phyloP scores from a whole-genome alignment of 176 grass and related monocot genomes.

The Typha latifolia region DNA sequence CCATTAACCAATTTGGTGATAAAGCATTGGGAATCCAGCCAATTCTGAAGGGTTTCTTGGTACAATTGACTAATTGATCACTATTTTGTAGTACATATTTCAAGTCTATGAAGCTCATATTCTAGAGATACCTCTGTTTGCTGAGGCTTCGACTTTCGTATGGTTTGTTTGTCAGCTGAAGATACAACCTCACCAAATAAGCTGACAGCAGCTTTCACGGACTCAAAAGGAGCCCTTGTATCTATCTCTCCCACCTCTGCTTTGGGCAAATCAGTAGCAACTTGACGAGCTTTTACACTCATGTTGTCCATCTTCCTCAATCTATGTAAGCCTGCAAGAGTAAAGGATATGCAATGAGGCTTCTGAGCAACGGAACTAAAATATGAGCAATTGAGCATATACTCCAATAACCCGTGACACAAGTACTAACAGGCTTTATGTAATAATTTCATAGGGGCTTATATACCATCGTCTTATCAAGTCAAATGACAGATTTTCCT shows the following conservation, averaged over 20 bases:
- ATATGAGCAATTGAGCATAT: background rate
- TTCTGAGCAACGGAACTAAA: background rate
- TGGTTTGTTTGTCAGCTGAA: conserved; percentile 54
- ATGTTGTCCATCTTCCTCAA: conserved; percentile 29
- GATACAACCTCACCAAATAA: conserved; percentile 76
- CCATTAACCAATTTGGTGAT: too few species aligned
- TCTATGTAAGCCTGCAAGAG: conserved; percentile 7
- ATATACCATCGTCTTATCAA: background rate
- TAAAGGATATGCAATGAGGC: background rate
- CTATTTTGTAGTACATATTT: background rate
- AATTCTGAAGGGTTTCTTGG: too few species aligned
- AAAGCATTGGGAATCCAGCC: too few species aligned
- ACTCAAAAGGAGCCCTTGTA: conserved; percentile 92
- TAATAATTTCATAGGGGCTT: background rate
- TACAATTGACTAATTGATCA: background rate
- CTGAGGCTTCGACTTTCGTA: conserved; percentile 56
- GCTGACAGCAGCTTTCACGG: conserved; percentile 95
- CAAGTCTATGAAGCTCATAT: background rate
- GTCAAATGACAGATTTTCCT: background rate
- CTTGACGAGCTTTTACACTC: conserved; percentile 52
- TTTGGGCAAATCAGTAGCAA: conserved; percentile 42
- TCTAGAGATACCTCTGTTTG: conserved; percentile 47
- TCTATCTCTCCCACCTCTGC: conserved; percentile 80
- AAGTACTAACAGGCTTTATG: background rate
- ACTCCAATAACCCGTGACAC: background rate